Evolutionary conservation across 2,329 filamentous ascomycete genomes (phyloP).

Genomic region (Cordyceps fumosorosea): DNA sequence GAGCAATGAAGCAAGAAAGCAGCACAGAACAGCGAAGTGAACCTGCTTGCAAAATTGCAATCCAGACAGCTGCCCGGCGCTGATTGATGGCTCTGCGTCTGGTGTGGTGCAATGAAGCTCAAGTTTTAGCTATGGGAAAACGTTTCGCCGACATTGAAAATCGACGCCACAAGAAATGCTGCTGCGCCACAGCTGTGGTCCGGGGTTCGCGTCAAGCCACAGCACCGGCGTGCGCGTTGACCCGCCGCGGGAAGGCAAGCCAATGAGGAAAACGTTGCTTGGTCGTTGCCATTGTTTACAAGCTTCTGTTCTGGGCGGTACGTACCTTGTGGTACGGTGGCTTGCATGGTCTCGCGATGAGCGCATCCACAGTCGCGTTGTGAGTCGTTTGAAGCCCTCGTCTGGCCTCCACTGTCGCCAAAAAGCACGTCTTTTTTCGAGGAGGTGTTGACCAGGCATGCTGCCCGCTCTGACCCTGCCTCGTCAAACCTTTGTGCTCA

Average conservation of each 20-base stretch:
- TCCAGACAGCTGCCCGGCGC: not conserved
- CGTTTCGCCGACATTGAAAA: slow-evolving; percentile 19
- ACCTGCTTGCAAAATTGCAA: not conserved
- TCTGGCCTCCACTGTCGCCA: slow-evolving; percentile 14
- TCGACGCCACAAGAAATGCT: slow-evolving; percentile 1
- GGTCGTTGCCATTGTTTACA: slow-evolving; percentile 50
- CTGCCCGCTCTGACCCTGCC: slow-evolving; percentile 3
- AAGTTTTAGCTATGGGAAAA: slow-evolving; percentile 23
- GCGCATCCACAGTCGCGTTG: slow-evolving; percentile 19
- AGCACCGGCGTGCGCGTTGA: slow-evolving; percentile 16
- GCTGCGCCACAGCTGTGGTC: slow-evolving; percentile 5
- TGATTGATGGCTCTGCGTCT: slow-evolving; percentile 4
- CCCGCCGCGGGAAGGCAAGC: slow-evolving; percentile 18
- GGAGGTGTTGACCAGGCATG: slow-evolving; percentile 4
- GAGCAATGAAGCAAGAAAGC: not conserved
- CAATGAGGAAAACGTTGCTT: slow-evolving; percentile 48
- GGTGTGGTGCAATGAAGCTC: not conserved
- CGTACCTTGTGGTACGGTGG: slow-evolving; percentile 15
- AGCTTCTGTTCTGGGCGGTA: slow-evolving; percentile 18
- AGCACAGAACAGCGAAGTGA: not conserved
- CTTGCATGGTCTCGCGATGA: slow-evolving; percentile 10
- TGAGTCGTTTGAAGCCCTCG: slow-evolving; percentile 13
- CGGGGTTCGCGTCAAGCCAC: slow-evolving; percentile 23
- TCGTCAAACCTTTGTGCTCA: not conserved
- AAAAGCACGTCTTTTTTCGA: slow-evolving; percentile 10